Base-by-base conservation (phyloP, 768 basidiomycete species). In the Pseudohyphozyma bogoriensis region DNA sequence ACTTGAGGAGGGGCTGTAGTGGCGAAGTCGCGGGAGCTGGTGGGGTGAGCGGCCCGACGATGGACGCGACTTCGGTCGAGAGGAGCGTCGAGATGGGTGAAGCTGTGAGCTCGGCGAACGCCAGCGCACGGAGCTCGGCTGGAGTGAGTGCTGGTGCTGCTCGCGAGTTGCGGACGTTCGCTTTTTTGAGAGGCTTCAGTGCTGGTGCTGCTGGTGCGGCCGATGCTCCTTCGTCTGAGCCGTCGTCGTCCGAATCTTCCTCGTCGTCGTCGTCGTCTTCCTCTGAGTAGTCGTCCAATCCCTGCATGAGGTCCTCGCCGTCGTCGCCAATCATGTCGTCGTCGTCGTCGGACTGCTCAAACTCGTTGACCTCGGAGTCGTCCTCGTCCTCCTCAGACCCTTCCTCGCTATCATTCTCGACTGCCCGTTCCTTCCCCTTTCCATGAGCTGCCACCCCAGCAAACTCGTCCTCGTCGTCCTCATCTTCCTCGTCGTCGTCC, bases 31-130 rank as follows among this genome's bases (percentile, higher is more conserved):
- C 51, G 24, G 63, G 53, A 4, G 62, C 37, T 6, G 65, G 56
- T 42, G 66, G 66, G 3, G 59, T 60, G 29, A 52, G n/a, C 2
- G 59, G 49, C n/a, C 58, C 50, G 36, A 67, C 62, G 29, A 58
- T 32, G 9, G 50, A 18, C 3, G 53, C 47, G 47, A 64, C 62
- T 24, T 58, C 56, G 12, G 59, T 59, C 8, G 66, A 37, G 36
- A 67, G 59, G 32, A 64, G 46, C 46, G 59, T 63, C 18, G 62
- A 64, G 39, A 67, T 64, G 39, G 66, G 66, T 8, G 59, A 61
- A 16, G 66, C 62, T 20, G 66, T 64, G 22, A 67, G 40, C 31
- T 67, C 66, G 29, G 66, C 66, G 44, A 64, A 67, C 11, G 66
- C 66, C 54, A 67, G 62, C 1, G 62, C 62, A 33, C 62, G 66